Conservation (phyloP, 106 monocot species). For the Phalaenopsis aphrodite region DNA sequence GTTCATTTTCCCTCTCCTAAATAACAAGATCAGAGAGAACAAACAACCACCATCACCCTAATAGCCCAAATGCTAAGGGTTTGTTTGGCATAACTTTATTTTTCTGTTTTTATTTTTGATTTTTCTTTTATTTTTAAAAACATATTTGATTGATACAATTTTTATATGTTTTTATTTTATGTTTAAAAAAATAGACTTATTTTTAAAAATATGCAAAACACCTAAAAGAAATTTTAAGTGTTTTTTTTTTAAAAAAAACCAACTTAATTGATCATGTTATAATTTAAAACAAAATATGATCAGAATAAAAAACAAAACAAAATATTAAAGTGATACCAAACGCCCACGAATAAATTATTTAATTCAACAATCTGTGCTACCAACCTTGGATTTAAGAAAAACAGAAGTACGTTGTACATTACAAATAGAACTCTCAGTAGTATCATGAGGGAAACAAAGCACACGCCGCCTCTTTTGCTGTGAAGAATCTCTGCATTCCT, state of each 20-base stretch:
- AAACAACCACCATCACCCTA: neutral
- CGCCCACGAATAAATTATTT: neutral
- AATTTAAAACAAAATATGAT: no score
- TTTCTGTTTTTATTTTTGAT: no score
- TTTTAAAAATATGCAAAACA: no score
- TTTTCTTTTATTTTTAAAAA: no score
- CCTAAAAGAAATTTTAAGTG: no score
- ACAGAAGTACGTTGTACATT: slow-evolving; percentile 21
- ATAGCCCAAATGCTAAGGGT: neutral
- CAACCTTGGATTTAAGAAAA: slow-evolving; percentile 39
- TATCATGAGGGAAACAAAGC: slow-evolving; percentile 61
- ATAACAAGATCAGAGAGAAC: neutral
- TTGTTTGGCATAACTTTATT: neutral
- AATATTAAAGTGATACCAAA: no score
- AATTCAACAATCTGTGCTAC: neutral
- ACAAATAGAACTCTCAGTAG: slow-evolving; percentile 21
- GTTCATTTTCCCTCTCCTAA: slow-evolving; percentile 33
- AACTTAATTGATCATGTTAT: no score
- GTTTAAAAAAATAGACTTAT: no score
- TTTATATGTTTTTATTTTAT: no score
- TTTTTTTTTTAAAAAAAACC: no score
- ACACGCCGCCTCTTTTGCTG: slow-evolving; percentile 75
- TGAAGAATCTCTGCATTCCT: slow-evolving; percentile 41
- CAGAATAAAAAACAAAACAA: no score
- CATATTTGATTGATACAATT: no score